These are phyloP conservation scores for Malus hybrid DNA, from an alignment of 331 rosid genomes.

Conservation along the genomic window DNA sequence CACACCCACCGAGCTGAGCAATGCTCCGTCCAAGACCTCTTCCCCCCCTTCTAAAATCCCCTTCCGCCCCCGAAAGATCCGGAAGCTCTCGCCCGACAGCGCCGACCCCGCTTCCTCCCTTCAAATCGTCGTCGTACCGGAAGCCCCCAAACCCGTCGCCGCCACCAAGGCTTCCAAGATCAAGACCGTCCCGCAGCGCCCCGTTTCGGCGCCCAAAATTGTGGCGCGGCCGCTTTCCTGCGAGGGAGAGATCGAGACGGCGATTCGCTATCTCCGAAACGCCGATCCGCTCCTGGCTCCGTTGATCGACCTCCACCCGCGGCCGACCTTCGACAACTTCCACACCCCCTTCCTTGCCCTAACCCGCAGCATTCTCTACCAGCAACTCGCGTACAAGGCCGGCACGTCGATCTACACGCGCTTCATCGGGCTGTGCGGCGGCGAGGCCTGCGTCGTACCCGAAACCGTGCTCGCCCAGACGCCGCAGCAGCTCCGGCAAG, in stretches of 20 bases:
- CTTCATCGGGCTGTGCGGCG: constrained; percentile 70
- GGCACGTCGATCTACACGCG: constrained; percentile 94
- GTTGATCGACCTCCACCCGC: constrained; percentile 60
- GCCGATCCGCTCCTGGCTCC: constrained; percentile 74
- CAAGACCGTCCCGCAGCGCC: constrained; percentile 43
- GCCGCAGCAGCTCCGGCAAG: constrained; percentile 81
- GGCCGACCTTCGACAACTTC: constrained; percentile 67
- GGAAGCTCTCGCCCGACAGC: constrained; percentile 66
- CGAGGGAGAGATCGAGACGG: constrained; percentile 80
- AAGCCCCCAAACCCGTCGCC: constrained; percentile 29
- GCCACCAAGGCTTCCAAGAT: constrained; percentile 25
- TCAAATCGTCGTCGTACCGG: constrained; percentile 19
- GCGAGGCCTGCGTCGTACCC: constrained; percentile 72
- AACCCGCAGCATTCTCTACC: constrained; percentile 89
- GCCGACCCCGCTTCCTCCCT: constrained; percentile 40
- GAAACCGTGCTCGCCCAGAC: constrained; percentile 71
- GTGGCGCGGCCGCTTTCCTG: constrained; percentile 68
- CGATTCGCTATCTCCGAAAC: constrained; percentile 68
- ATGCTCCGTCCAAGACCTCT: constrained; percentile 50
- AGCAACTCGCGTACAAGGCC: constrained; percentile 92
- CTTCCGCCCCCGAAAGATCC: constrained; percentile 88
- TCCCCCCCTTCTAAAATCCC: constrained; percentile 86
- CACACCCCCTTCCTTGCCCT: constrained; percentile 85
- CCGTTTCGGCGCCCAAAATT: constrained; percentile 32
- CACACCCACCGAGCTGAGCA: constrained; percentile 36